Percentiles rank a stretch among this genome's conserved stretches.
Evolutionary conservation across 176 grass and related monocot genomes (phyloP).

Genomic region (Tillandsia leiboldiana): DNA sequence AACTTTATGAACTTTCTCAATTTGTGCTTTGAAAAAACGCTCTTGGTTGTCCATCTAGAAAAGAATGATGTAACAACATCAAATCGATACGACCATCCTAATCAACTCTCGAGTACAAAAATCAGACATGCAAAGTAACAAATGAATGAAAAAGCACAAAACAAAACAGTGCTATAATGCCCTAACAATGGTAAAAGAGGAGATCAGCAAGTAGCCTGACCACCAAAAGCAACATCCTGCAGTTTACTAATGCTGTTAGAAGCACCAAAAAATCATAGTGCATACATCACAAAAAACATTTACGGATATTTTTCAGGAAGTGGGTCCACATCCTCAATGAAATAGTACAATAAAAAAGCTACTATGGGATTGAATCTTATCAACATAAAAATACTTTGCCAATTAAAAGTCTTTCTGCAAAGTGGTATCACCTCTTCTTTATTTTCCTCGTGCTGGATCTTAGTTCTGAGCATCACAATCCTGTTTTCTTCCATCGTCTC

Average conservation of each 20-base stretch:
- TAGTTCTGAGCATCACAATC: slow-evolving; percentile 39
- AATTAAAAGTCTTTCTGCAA: background rate
- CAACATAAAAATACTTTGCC: no score
- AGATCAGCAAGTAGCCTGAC: background rate
- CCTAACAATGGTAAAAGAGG: no score
- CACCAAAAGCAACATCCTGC: background rate
- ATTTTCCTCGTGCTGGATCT: slow-evolving; percentile 53
- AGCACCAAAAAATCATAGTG: background rate
- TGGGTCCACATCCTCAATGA: background rate
- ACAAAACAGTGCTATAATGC: background rate
- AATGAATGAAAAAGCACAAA: background rate
- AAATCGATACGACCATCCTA: background rate
- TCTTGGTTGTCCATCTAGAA: slow-evolving; percentile 72
- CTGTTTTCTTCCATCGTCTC: slow-evolving; percentile 42
- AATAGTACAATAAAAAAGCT: no score
- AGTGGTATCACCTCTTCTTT: slow-evolving; percentile 59
- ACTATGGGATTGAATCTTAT: no score
- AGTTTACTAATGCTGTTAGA: background rate
- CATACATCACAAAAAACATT: background rate
- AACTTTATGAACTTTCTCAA: slow-evolving; percentile 43
- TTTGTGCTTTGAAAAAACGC: slow-evolving; percentile 57
- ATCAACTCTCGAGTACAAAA: background rate
- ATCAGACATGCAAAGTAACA: background rate
- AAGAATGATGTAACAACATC: slow-evolving; percentile 13
- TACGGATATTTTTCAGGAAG: background rate